These are phyloP conservation scores for Parachlorella kessleri DNA, from an alignment of 139 green algal species.

Conservation along the genomic window DNA sequence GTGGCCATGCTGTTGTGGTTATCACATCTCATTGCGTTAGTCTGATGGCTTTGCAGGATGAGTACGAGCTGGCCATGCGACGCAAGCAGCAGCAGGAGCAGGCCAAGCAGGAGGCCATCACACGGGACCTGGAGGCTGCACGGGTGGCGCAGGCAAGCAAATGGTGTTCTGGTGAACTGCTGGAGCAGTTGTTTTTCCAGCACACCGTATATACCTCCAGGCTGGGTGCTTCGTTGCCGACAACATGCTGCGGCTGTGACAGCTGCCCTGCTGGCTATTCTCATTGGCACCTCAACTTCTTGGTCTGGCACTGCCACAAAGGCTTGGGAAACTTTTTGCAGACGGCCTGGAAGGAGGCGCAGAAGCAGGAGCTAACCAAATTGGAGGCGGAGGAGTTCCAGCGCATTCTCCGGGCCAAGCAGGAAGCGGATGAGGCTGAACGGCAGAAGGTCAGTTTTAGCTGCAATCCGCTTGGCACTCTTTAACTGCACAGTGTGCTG, in stretches of 20 bases:
- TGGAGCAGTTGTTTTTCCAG: background rate
- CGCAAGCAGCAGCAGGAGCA: background rate
- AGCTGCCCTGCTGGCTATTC: too few species aligned
- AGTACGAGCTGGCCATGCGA: slow-evolving; percentile 13
- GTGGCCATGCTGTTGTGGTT: too few species aligned
- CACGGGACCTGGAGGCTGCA: slow-evolving; percentile 14
- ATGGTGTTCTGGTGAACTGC: background rate
- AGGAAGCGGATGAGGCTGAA: slow-evolving; percentile 9
- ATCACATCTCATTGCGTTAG: too few species aligned
- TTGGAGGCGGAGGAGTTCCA: background rate
- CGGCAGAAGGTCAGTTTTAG: slow-evolving; percentile 4
- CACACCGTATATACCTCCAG: too few species aligned
- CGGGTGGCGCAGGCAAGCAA: background rate
- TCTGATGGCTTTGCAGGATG: too few species aligned
- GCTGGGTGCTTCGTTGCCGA: too few species aligned
- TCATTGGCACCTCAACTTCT: background rate
- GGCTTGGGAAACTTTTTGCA: background rate
- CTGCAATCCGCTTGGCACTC: too few species aligned
- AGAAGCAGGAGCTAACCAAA: background rate
- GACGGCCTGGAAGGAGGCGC: slow-evolving; percentile 3
- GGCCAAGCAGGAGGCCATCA: slow-evolving; percentile 5
- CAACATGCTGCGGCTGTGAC: too few species aligned
- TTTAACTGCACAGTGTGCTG: too few species aligned
- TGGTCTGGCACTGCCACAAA: background rate
- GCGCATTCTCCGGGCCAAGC: slow-evolving; percentile 3